Conservation (phyloP, 2,329 filamentous ascomycete species). For the Plenodomus biglobosus region DNA sequence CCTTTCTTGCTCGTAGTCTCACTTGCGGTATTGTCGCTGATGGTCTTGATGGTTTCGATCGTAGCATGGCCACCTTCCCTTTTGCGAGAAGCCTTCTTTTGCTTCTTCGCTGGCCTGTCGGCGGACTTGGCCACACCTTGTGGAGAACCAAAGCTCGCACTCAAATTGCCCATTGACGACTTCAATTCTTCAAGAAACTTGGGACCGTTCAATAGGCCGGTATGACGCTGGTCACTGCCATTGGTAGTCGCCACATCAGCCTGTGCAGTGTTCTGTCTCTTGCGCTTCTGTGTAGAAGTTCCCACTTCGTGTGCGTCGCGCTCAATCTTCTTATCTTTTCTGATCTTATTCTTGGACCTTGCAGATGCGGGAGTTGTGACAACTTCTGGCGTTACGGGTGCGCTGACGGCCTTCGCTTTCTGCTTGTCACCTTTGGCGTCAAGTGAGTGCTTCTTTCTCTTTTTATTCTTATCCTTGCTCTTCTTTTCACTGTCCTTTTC, state of each 20-base stretch:
- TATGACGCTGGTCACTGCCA: background rate
- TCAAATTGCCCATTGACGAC: conserved; percentile 8
- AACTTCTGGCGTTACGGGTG: conserved; percentile 1
- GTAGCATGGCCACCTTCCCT: background rate
- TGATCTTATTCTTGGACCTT: conserved; percentile 7
- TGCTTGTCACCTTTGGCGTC: background rate
- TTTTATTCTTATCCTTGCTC: conserved; percentile 7
- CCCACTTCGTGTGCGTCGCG: conserved; percentile 1
- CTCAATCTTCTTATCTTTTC: conserved; percentile 10
- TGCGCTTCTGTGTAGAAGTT: conserved; percentile 20
- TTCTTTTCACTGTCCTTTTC: background rate
- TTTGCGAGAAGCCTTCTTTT: background rate
- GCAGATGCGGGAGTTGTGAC: conserved; percentile 4
- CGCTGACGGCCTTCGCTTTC: background rate
- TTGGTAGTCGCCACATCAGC: background rate
- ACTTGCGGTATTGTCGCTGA: background rate
- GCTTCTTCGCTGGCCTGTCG: conserved; percentile 3
- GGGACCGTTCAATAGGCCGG: conserved; percentile 2
- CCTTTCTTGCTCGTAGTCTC: background rate
- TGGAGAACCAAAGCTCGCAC: conserved; percentile 6
- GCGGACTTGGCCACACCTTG: background rate
- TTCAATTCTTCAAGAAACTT: conserved; percentile 14
- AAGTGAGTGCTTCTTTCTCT: conserved; percentile 7
- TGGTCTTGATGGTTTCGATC: background rate
- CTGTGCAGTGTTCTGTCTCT: conserved; percentile 11